Base-by-base conservation (phyloP, 2,329 filamentous ascomycete genomes). In the Exophiala oligosperma region DNA sequence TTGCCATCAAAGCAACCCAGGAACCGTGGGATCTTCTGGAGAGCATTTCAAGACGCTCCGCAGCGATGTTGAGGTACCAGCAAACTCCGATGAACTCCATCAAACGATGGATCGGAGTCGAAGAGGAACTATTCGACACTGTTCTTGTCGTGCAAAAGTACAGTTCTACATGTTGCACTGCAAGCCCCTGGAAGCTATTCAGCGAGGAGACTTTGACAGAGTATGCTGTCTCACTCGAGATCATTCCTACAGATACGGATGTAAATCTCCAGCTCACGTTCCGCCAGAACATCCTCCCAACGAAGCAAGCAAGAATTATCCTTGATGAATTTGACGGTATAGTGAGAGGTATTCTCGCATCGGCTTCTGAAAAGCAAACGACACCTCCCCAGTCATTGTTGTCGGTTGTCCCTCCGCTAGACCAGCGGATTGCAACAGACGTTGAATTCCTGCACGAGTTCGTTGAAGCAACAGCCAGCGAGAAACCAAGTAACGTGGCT, bases 71-170 rank as follows among this genome's bases (percentile, higher is more conserved):
- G 49, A 85, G 85, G 58, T 78, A 91, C 67, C 90, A 94, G 62
- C 87, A 88, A 65, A 84, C 84, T 0, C 84, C 91, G 0, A 76
- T 96, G 5, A 79, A 81, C 2, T 83, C 84, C 29, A 87, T 96
- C 8, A 90, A 95, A 66, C 84, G 82, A 50, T 88, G 87, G 81
- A 79, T 90, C 0, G 80, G 84, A 57, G 77, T 86, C 0, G 84
- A 87, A 24, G 80, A 83, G 5, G 76, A 81, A 0, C 77, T 94
- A 0, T 96, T 97, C 65, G 92, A 97, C 68, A 93, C 91, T 0
- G 78, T 97, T 1, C 84, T 97, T 59, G 88, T 91, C 0, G 93
- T 92, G 68, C 92, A 96, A 68, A 90, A 89, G 63, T 68, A 78
- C 57, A 17, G 64, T 17, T 53, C 55, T 14, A 17, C 37, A 54